Conservation (phyloP, 495 filamentous ascomycete genomes). For the Neurospora cerealis region DNA sequence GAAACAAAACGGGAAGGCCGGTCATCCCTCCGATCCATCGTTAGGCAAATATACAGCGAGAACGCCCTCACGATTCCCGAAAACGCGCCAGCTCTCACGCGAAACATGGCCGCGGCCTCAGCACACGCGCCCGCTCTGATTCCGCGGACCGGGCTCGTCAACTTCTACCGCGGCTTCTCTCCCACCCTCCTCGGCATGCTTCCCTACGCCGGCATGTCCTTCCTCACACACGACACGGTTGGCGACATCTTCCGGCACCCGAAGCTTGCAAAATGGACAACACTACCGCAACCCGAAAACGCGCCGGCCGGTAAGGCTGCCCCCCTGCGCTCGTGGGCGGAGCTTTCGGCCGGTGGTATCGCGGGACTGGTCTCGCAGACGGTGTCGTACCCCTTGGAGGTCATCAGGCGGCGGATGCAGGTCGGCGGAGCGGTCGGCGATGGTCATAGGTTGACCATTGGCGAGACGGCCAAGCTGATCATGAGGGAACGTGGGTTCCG, state of each 20-base stretch:
- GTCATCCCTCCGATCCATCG: conserved; percentile 59
- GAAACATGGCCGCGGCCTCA: conserved; percentile 15
- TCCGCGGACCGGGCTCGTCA: conserved; percentile 59
- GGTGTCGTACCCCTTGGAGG: conserved; percentile 83
- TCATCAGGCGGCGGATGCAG: conserved; percentile 88
- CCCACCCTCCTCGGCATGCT: conserved; percentile 89
- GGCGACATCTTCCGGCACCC: conserved; percentile 70
- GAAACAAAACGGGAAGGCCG: conserved; percentile 66
- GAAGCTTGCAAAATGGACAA: conserved; percentile 57
- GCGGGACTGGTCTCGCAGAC: conserved; percentile 87
- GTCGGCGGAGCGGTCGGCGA: conserved; percentile 91
- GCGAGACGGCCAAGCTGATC: conserved; percentile 67
- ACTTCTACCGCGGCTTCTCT: conserved; percentile 92
- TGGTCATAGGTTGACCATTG: conserved; percentile 64
- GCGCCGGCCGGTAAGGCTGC: conserved; percentile 46
- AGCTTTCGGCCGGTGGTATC: conserved; percentile 71
- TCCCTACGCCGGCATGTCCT: conserved; percentile 94
- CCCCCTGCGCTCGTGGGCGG: conserved; percentile 68
- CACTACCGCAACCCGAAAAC: conserved; percentile 31
- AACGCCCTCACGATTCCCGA: conserved; percentile 20
- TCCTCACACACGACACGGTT: conserved; percentile 84
- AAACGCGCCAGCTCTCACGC: conserved; percentile 7
- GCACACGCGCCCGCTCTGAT: conserved; percentile 26
- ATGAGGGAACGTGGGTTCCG: conserved; percentile 62
- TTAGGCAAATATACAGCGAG: conserved; percentile 77